Evolutionary conservation across 2,329 filamentous ascomycete species (phyloP).

Genomic region (Colletotrichum tropicicola): DNA sequence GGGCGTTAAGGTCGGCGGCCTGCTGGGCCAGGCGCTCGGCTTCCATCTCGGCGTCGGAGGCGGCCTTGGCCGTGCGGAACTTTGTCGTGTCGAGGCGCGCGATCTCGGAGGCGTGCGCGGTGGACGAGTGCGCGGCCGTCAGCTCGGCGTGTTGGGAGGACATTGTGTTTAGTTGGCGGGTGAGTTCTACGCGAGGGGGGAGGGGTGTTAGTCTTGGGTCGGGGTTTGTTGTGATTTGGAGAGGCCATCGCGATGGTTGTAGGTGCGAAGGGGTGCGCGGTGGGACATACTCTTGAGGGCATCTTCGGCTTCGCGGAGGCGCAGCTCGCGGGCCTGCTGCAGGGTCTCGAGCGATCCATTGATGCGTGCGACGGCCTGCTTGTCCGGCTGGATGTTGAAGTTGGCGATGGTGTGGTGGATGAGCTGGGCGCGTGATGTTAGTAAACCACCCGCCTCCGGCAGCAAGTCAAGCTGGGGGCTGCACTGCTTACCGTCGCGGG

Average conservation of each 20-base stretch:
- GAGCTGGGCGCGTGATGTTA: conserved; percentile 62
- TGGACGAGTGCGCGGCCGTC: conserved; percentile 76
- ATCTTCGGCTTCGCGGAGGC: conserved; percentile 74
- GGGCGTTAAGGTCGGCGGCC: conserved; percentile 76
- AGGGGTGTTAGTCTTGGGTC: conserved; percentile 35
- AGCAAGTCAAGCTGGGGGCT: background rate
- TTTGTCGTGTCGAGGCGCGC: conserved; percentile 90
- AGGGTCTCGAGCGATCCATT: conserved; percentile 84
- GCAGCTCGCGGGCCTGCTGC: conserved; percentile 83
- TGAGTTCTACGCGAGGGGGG: conserved; percentile 68
- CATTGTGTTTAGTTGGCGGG: conserved; percentile 79
- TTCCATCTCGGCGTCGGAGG: conserved; percentile 90
- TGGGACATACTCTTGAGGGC: conserved; percentile 68
- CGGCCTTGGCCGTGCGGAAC: conserved; percentile 92
- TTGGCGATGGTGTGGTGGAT: conserved; percentile 92
- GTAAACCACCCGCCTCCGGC: background rate
- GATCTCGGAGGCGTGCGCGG: conserved; percentile 84
- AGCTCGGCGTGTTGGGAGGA: conserved; percentile 81
- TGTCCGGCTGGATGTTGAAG: conserved; percentile 95
- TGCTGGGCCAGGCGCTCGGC: conserved; percentile 89
- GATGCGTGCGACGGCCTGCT: conserved; percentile 82
- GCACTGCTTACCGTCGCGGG: conserved; percentile 75
- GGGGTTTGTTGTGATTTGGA: conserved; percentile 34
- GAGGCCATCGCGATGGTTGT: background rate
- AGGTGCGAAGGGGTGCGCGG: background rate